Evolutionary conservation across 2,329 filamentous ascomycete genomes (phyloP), one percentile per base, ranked within the genome.

Genomic region (Nigrospora osmanthi): DNA sequence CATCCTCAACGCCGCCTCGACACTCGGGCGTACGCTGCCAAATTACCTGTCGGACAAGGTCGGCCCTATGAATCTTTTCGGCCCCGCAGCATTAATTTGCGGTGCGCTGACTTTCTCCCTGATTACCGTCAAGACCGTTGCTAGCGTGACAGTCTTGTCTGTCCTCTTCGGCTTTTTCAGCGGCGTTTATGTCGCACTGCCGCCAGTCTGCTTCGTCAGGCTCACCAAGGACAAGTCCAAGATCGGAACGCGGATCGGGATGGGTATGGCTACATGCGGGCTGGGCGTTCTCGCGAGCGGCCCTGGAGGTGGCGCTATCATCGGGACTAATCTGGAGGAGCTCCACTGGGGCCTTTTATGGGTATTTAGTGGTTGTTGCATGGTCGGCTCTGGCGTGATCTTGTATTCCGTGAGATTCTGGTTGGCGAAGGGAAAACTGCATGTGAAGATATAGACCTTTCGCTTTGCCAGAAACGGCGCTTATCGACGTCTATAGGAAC

Each of bases 391-490:
- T 7, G 89, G 90, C 0, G 93, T 97, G 54, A 98, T 95, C 62
- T 97, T 98, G 69, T 89, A 95, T 7, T 91, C 91, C 62, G 94
- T 96, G 6, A 90, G 86, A 58, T 96, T 97, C 59, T 89, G 90
- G 3, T n/a, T n/a, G n/a, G n/a, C n/a, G n/a, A n/a, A n/a, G n/a
- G n/a, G n/a, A n/a, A n/a, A n/a, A n/a, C n/a, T 96, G 89, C 2
- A 84, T 85, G 52, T 87, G 79, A 43, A 84, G 80, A 58, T 88
- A 91, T 42, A 98, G 68, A 0, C 89, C 89, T 55, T 97, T 89
- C 0, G 93, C 97, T 45, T 95, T 87, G 63, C 91, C 95, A n/a
- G n/a, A n/a, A n/a, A n/a, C n/a, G n/a, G n/a, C n/a, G n/a, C n/a
- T n/a, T n/a, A n/a, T n/a, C n/a, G n/a, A n/a, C n/a, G n/a, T n/a